phyloP scores from a whole-genome alignment of 2,329 filamentous ascomycete species.

The Sporothrix schenckii region DNA sequence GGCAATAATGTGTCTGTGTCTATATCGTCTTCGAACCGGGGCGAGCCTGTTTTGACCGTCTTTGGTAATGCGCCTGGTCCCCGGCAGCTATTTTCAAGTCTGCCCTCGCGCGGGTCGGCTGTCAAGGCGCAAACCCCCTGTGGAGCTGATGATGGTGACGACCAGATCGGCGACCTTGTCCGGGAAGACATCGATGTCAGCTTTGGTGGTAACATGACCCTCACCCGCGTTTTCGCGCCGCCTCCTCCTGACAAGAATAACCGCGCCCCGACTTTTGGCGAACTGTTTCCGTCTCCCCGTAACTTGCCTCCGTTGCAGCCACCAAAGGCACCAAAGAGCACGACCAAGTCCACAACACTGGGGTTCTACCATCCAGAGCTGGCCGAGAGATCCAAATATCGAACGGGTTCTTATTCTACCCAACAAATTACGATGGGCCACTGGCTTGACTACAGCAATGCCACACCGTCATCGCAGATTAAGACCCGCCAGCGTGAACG shows the following conservation, averaged over 20 bases:
- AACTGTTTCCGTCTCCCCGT: constrained; percentile 71
- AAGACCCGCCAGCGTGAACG: constrained; percentile 71
- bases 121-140: constrained; percentile 35
- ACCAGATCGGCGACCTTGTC: constrained; percentile 60
- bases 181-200: constrained; percentile 34
- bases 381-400: constrained; percentile 58
- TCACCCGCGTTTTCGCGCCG: constrained; percentile 65
- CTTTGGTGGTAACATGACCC: constrained; percentile 56
- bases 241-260: constrained; percentile 51
- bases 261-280: constrained; percentile 67
- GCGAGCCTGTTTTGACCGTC: constrained; percentile 67
- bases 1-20: constrained; percentile 7
- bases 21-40: constrained; percentile 43
- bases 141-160: constrained; percentile 36
- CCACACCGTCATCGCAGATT: constrained; percentile 57
- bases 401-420: constrained; percentile 64
- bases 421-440: constrained; percentile 67
- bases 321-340: constrained; percentile 71
- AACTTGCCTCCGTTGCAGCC: constrained; percentile 67
- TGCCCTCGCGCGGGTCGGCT: constrained; percentile 58
- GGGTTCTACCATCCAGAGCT: constrained; percentile 46
- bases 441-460: constrained; percentile 71
- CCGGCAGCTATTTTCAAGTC: constrained; percentile 82
- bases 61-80: constrained; percentile 74
- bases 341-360: constrained; percentile 60